phyloP scores from a whole-genome alignment of 768 basidiomycete species.

The Serendipita sp. region DNA sequence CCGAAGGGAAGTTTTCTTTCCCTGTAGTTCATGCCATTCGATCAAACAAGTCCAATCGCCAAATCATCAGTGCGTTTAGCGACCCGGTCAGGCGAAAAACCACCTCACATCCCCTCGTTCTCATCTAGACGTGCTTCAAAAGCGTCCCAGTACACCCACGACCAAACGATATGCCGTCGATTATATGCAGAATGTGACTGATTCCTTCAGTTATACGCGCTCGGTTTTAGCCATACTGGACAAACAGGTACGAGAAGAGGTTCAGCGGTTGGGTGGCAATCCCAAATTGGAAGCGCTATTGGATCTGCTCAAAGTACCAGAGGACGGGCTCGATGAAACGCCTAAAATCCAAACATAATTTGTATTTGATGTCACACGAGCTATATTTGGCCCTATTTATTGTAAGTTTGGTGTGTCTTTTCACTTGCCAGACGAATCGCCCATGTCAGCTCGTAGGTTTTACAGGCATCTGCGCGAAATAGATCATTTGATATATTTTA shows the following conservation, averaged over 20 bases:
- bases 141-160: slow-evolving; percentile 65
- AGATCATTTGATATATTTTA: neutral
- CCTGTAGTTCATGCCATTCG: slow-evolving; percentile 84
- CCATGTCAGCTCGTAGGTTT: slow-evolving; percentile 86
- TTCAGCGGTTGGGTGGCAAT: slow-evolving; percentile 66
- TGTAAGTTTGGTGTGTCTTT: slow-evolving; percentile 5
- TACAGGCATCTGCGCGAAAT: slow-evolving; percentile 49
- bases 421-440: slow-evolving; percentile 74
- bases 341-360: no score
- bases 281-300: slow-evolving; percentile 26
- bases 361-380: no score
- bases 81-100: neutral
- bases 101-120: no score
- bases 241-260: slow-evolving; percentile 49
- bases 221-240: slow-evolving; percentile 52
- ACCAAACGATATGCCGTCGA: slow-evolving; percentile 66
- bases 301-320: slow-evolving; percentile 7
- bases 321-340: neutral
- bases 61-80: slow-evolving; percentile 25
- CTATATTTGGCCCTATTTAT: neutral
- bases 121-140: slow-evolving; percentile 69
- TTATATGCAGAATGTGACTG: slow-evolving; percentile 59
- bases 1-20: slow-evolving; percentile 96
- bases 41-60: slow-evolving; percentile 56
- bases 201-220: slow-evolving; percentile 78